These are phyloP conservation scores for Epichloe scottii DNA, from an alignment of 2,329 filamentous ascomycete species.

Conservation along the genomic window DNA sequence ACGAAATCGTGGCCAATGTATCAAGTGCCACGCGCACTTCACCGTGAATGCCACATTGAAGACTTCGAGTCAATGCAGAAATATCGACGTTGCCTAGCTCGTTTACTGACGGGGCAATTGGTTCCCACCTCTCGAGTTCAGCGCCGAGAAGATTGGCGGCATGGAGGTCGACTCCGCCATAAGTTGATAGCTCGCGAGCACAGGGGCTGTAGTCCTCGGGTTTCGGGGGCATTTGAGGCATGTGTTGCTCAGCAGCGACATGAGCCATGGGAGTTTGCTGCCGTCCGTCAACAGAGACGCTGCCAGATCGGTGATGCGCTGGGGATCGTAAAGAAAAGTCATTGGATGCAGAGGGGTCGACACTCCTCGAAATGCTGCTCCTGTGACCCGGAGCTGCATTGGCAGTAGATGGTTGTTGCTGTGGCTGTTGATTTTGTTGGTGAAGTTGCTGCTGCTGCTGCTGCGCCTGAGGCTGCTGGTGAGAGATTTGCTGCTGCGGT, in stretches of 20 bases:
- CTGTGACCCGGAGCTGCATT: conserved; percentile 16
- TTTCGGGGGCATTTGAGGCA: conserved; percentile 29
- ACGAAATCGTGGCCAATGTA: conserved; percentile 55
- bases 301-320: conserved; percentile 27
- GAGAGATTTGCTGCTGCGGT: conserved; percentile 6
- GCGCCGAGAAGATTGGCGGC: conserved; percentile 51
- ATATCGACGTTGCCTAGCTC: conserved; percentile 87
- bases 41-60: conserved; percentile 79
- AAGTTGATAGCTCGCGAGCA: conserved; percentile 41
- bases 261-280: conserved; percentile 11
- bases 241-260: conserved; percentile 16
- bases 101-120: conserved; percentile 58
- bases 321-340: conserved; percentile 37
- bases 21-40: conserved; percentile 88
- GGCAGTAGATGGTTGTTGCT: conserved; percentile 24
- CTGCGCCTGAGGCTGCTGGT: conserved; percentile 1
- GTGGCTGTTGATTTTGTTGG: conserved; percentile 5
- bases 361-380: conserved; percentile 38
- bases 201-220: conserved; percentile 44
- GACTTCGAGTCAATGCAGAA: conserved; percentile 73
- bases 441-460: conserved; percentile 5
- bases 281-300: conserved; percentile 25
- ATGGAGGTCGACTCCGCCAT: conserved; percentile 61
- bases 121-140: conserved; percentile 55
- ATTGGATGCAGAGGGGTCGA: conserved; percentile 25